Evolutionary conservation across 352 stramenopile species (phyloP), one percentile per base, ranked within the genome.

Genomic region (Thalassiosira oceanica): DNA sequence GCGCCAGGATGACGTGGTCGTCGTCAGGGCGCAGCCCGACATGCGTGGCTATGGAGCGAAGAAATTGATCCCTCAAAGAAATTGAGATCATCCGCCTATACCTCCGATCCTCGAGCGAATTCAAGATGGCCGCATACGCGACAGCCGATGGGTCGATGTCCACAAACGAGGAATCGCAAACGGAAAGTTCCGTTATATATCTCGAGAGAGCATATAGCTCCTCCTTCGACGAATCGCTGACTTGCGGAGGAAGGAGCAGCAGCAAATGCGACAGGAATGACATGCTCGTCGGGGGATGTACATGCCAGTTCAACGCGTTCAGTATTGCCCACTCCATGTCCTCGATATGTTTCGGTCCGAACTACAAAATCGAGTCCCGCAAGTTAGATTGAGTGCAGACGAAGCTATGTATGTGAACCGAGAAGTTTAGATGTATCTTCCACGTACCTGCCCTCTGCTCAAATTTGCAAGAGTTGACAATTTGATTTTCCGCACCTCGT

Each of bases 321-420:
- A 89, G 42, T 4, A 91, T 73, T 24, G 42, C 36, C 58, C 51
- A 82, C 55, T 91, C 83, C 80, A 91, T 88, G 57, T 85, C 71
- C 46, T 89, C 68, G 66, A 91, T 89, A 50, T 88, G 54, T 5
- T 41, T 15, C 0, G 69, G 39, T 24, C 55, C 61, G 52, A 91
- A 91, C 29, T n/a, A n/a, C n/a, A n/a, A n/a, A n/a, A n/a, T n/a
- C n/a, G n/a, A n/a, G n/a, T n/a, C n/a, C n/a, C n/a, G n/a, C n/a
- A n/a, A n/a, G n/a, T n/a, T n/a, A n/a, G n/a, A n/a, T n/a, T n/a
- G n/a, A n/a, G n/a, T n/a, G n/a, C n/a, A n/a, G n/a, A n/a, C n/a
- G n/a, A n/a, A n/a, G n/a, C n/a, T n/a, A n/a, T n/a, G n/a, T n/a
- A n/a, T n/a, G n/a, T n/a, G n/a, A n/a, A n/a, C n/a, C n/a, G n/a